phyloP scores from a whole-genome alignment of 1,139 yeast species.

The Saccharomyces hybrid region DNA sequence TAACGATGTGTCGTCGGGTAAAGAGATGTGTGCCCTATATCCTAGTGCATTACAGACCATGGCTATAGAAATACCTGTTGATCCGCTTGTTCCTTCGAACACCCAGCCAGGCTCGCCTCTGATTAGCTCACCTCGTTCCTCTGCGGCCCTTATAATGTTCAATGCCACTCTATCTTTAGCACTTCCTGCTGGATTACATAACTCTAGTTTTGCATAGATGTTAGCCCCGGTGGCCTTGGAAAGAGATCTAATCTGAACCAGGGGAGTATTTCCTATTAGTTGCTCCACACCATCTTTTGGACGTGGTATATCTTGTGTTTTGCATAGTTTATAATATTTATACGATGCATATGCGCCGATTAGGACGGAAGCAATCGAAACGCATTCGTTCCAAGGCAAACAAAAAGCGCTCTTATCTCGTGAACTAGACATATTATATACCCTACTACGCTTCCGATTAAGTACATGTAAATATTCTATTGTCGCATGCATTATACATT shows the following conservation, averaged over 20 bases:
- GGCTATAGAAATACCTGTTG: conserved; percentile 92
- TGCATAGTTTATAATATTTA: background rate
- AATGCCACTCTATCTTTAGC: conserved; percentile 93
- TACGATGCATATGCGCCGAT: background rate
- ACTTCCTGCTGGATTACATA: conserved; percentile 87
- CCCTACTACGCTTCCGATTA: background rate
- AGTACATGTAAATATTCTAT: background rate
- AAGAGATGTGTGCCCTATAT: conserved; percentile 79
- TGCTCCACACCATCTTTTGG: conserved; percentile 41
- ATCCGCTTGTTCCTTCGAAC: conserved; percentile 93
- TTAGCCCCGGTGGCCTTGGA: conserved; percentile 60
- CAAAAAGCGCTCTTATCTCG: background rate
- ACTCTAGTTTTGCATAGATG: conserved; percentile 79
- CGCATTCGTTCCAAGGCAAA: background rate
- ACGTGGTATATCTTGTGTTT: background rate
- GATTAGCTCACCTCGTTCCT: conserved; percentile 47
- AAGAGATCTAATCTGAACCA: conserved; percentile 71
- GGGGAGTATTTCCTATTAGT: conserved; percentile 84
- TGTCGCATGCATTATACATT: background rate
- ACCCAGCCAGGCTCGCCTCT: conserved; percentile 46
- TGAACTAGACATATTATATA: background rate
- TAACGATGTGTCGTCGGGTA: conserved; percentile 86
- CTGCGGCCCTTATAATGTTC: conserved; percentile 69
- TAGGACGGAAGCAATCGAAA: background rate
- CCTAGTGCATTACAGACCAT: conserved; percentile 83